Evolutionary conservation across 78 protist genomes (phyloP).

Genomic region (Emiliania huxleyi): DNA sequence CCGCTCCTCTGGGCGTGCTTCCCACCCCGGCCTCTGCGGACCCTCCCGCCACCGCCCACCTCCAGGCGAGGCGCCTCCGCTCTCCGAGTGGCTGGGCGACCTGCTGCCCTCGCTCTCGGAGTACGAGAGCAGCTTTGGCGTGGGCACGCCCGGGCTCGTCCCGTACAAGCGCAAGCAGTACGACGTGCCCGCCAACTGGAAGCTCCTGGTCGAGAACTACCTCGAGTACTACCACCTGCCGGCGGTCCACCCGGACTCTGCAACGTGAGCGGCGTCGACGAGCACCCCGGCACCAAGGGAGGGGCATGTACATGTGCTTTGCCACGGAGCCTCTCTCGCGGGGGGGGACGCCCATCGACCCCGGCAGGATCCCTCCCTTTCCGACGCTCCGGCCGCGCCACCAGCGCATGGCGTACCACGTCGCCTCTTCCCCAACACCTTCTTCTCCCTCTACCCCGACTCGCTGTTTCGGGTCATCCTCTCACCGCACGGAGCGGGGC

Average conservation of each 20-base stretch:
- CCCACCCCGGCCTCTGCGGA: no score
- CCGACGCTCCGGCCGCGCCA: no score
- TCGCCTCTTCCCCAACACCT: background rate
- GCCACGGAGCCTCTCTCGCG: background rate
- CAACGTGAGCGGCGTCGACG: background rate
- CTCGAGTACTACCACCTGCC: slow-evolving; percentile 27
- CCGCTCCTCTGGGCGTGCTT: no score
- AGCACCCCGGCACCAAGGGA: background rate
- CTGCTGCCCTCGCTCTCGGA: background rate
- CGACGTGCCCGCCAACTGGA: background rate
- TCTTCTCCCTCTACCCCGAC: background rate
- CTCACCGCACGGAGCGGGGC: background rate
- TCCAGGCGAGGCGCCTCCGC: slow-evolving; percentile 19
- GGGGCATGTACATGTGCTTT: slow-evolving; percentile 8
- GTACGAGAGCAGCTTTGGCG: background rate
- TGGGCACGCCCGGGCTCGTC: no score
- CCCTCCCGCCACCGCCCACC: no score
- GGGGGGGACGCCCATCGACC: background rate
- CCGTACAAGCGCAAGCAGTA: background rate
- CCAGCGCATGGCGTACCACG: background rate
- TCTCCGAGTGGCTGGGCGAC: background rate
- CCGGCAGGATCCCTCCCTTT: background rate
- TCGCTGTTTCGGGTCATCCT: background rate
- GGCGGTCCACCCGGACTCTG: background rate
- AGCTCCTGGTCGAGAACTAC: background rate